A percentile compares a stretch with the other conserved stretches of the same genome.
Evolutionary conservation across 768 basidiomycete species (phyloP).

Genomic region (Termitomyces sp.): DNA sequence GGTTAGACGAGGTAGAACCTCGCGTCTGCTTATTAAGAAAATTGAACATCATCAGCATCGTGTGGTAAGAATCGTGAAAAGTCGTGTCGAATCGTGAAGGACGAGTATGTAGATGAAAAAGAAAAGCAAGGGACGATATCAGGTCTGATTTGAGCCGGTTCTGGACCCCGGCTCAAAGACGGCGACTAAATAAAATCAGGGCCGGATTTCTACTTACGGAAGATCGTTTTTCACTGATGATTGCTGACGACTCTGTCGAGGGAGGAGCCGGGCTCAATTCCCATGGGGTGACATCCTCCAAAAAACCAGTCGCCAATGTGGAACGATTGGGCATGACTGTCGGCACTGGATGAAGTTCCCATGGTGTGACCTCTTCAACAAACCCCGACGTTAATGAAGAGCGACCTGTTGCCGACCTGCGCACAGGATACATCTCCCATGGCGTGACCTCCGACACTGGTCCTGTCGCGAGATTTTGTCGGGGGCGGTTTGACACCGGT

Average conservation of each 20-base stretch:
- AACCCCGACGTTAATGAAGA: slow-evolving; percentile 21
- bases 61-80: slow-evolving; percentile 6
- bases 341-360: slow-evolving; percentile 28
- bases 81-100: background rate
- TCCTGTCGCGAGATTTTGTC: slow-evolving; percentile 15
- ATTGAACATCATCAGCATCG: slow-evolving; percentile 12
- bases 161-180: slow-evolving; percentile 9
- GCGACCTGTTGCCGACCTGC: slow-evolving; percentile 13
- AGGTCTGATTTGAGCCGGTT: slow-evolving; percentile 2
- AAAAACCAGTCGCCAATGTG: slow-evolving; percentile 21
- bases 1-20: slow-evolving; percentile 23
- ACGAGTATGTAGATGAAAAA: background rate
- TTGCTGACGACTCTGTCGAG: background rate
- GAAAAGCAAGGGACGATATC: slow-evolving; percentile 5
- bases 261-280: slow-evolving; percentile 23
- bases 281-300: slow-evolving; percentile 30
- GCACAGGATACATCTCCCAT: slow-evolving; percentile 25
- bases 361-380: slow-evolving; percentile 28
- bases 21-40: slow-evolving; percentile 21
- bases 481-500: slow-evolving; percentile 10
- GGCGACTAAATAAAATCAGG: slow-evolving; percentile 11
- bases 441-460: slow-evolving; percentile 26
- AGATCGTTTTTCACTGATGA: slow-evolving; percentile 13
- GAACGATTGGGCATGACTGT: slow-evolving; percentile 16
- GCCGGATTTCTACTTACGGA: slow-evolving; percentile 17